Base-by-base conservation (phyloP, 306 rosid species). In the Spatholobus suberectus region DNA sequence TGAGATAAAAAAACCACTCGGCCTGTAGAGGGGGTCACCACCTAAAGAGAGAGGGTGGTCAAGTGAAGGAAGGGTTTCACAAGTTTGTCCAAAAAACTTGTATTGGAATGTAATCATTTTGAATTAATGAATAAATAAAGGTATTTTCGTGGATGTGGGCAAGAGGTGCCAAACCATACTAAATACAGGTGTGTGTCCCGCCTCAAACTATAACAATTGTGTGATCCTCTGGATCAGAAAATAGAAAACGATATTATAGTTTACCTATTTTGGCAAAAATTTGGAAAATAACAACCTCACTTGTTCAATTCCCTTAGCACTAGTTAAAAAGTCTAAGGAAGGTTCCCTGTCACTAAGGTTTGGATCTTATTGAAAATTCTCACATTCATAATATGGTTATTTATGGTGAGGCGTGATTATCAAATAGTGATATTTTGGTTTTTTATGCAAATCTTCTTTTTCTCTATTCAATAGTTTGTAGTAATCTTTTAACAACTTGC, bases 201-300 rank as follows among this genome's bases (percentile, higher is more conserved):
- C n/a, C n/a, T n/a, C n/a, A n/a, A n/a, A n/a, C 21, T 18, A 8
- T 32, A 38, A 21, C 20, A 49, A 49, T 13, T 1, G 12, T 15
- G 29, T 12, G 35, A 70, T 1, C 23, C 44, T 23, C 32, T 1
- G 27, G 4, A 24, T 29, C 3, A 23, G 0, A 57, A 70, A 35
- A 18, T 5, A 34, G 55, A 40, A 67, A 34, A 26, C 8, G 47
- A 29, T 72, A 6, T 14, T 32, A 73, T 26, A 51, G 0, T 34
- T 63, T 11, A 6, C 21, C 43, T 78, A 0, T 26, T 26, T 83
- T 81, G 68, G 29, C 80, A 91, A 88, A 85, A 88, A 88, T 51
- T 81, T 91, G 23, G 86, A 86, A 62, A 66, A 17, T 27, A 91
- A 84, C 67, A 79, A 88, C 32, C 82, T 91, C 51, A 51, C 70